Evolutionary conservation across 331 rosid genomes (phyloP), one percentile per base, ranked within the genome.

Genomic region (Malus hybrid): DNA sequence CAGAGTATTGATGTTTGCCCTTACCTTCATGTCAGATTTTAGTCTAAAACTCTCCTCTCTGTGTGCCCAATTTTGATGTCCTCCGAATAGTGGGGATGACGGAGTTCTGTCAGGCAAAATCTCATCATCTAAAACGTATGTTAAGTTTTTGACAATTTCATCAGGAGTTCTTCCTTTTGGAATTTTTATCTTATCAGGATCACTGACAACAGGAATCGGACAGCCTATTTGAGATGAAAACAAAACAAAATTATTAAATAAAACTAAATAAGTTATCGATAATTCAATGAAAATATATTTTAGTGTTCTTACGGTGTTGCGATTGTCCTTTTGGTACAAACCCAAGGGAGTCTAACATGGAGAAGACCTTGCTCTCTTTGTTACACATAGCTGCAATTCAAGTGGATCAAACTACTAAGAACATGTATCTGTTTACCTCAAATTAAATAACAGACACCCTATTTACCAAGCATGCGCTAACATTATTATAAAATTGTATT

Each of bases 21-120:
- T 86, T 86, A 88, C 97, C 99, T 92, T 95, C 99, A 92, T 92
- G 66, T 84, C 83, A 71, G 97, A 80, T 31, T 83, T 88, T 61
- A 82, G 84, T 85, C 86, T 88, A 86, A 90, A 95, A 87, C 91
- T 92, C 65, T 89, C 80, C 75, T 86, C 93, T 84, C 97, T 87
- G 20, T 88, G 84, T 5, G 88, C 74, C 97, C 99, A 95, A 87
- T 86, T 92, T 79, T 74, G 71, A 78, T 89, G 90, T 73, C 97
- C 99, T 72, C 97, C 99, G 86, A 95, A 95, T 31, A 95, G 82
- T 34, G 96, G 93, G 73, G 88, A 74, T 70, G 89, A 70, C 64
- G 67, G 84, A 55, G 87, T 80, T 75, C 77, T 73, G 65, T 79
- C 65, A 33, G 28, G 65, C 20, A 85, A 72, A 77, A 76, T n/a